Evolutionary conservation across 345 rosid species (phyloP), one percentile per base, ranked within the genome.

Genomic region (Clausena lansium): DNA sequence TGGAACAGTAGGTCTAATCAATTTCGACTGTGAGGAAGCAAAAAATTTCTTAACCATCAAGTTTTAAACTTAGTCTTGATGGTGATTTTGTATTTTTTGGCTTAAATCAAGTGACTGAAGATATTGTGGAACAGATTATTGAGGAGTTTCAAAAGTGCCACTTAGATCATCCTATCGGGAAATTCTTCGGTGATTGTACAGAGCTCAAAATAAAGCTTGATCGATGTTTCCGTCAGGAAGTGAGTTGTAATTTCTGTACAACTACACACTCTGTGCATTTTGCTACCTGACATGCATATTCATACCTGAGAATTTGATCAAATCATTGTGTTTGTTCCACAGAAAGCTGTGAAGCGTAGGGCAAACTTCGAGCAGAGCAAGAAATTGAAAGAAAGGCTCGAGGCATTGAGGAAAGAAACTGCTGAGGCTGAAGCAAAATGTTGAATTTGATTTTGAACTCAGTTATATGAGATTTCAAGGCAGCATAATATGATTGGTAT

Each of bases 261-360:
- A n/a, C 33, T 33, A 30, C 54, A 24, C 7, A 4, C n/a, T 22
- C 15, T 70, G n/a, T 38, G 22, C 13, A 25, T 52, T 73, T 69
- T 3, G 68, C 14, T 76, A 24, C 65, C 72, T 78, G 36, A 55
- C 28, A 36, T 75, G 7, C 39, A 9, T 61, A 62, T 30, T 28
- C 3, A 5, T 38, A 9, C n/a, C 4, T 47, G 58, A n/a, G 17
- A 30, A 54, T 47, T 62, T 27, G 59, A 20, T 68, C 28, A 63
- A 45, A 55, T 20, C 54, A 67, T 19, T 41, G 52, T 45, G 24
- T 22, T 54, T 24, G 17, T 60, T 32, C 61, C 62, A 63, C 89
- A 96, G 99, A 92, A 94, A 94, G 94, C 97, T 8, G 59, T 88
- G 75, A 95, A 95, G 88, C 83, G 99, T 41, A 95, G 92, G 92